Evolutionary conservation across 306 rosid genomes (phyloP).

Genomic region (Prosopis cineraria): DNA sequence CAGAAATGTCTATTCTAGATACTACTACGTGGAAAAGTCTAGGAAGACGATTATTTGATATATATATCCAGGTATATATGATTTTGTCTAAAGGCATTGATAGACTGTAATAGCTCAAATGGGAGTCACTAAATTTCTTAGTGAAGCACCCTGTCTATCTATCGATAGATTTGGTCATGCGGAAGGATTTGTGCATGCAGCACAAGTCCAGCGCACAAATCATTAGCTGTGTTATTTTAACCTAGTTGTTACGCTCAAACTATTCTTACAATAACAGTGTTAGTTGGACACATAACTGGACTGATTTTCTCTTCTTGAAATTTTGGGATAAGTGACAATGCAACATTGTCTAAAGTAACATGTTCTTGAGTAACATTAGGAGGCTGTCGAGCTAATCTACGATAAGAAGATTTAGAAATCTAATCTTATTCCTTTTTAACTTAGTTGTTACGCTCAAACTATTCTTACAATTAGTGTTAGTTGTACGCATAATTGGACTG

Average conservation of each 20-base stretch:
- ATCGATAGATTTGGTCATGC: not conserved
- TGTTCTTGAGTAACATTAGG: not conserved
- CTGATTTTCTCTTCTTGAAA: not conserved
- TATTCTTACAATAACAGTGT: no score
- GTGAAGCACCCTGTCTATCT: not conserved
- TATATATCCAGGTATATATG: conserved; percentile 68
- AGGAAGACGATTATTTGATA: conserved; percentile 72
- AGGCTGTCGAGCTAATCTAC: not conserved
- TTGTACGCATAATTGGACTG: not conserved
- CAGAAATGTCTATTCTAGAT: conserved; percentile 53
- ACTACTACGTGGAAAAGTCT: conserved; percentile 58
- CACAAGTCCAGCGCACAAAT: not conserved
- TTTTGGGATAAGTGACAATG: not conserved
- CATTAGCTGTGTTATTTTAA: not conserved
- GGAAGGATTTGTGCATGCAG: not conserved
- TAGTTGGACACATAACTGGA: no score
- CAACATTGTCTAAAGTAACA: not conserved
- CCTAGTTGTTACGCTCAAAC: no score
- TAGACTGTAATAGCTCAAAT: not conserved
- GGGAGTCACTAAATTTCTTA: not conserved
- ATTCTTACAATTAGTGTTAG: not conserved
- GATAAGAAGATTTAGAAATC: not conserved
- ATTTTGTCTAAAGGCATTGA: not conserved
- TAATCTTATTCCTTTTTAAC: not conserved
- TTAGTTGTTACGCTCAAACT: no score